Evolutionary conservation across 2,329 filamentous ascomycete species (phyloP).

Genomic region (Cytospora schulzeri): DNA sequence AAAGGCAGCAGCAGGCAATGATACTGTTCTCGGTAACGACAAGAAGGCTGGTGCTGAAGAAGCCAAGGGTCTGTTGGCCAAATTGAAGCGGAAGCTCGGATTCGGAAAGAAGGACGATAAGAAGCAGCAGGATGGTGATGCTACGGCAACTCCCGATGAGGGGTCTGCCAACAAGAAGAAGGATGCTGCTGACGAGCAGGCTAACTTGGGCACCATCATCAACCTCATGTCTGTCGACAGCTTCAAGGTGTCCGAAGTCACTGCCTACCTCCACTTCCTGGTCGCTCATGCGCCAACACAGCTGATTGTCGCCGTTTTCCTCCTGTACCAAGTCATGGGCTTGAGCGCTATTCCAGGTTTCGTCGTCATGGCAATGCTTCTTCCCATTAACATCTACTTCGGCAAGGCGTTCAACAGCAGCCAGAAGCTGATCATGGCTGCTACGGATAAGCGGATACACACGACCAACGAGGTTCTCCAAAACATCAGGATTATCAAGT

Average conservation of each 20-base stretch:
- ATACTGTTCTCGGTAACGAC: conserved; percentile 68
- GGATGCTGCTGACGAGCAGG: conserved; percentile 66
- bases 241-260: conserved; percentile 96
- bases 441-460: conserved; percentile 94
- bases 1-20: conserved; percentile 78
- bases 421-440: conserved; percentile 88
- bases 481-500: conserved; percentile 99
- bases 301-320: conserved; percentile 74
- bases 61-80: conserved; percentile 48
- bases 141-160: conserved; percentile 24
- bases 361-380: conserved; percentile 81
- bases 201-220: conserved; percentile 96
- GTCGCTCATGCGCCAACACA: conserved; percentile 90
- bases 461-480: conserved; percentile 95
- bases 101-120: conserved; percentile 60
- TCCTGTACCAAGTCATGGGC: conserved; percentile 90
- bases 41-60: conserved; percentile 41
- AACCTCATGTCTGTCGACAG: conserved; percentile 99
- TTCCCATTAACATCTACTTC: conserved; percentile 89
- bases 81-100: conserved; percentile 59
- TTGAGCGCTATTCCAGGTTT: conserved; percentile 93
- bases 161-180: conserved; percentile 32
- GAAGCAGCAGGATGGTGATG: conserved; percentile 44
- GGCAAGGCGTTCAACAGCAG: conserved; percentile 82
- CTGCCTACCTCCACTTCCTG: conserved; percentile 94